Conservation (phyloP, 2,329 filamentous ascomycete species). For the Diaporthe citrichinensis region DNA sequence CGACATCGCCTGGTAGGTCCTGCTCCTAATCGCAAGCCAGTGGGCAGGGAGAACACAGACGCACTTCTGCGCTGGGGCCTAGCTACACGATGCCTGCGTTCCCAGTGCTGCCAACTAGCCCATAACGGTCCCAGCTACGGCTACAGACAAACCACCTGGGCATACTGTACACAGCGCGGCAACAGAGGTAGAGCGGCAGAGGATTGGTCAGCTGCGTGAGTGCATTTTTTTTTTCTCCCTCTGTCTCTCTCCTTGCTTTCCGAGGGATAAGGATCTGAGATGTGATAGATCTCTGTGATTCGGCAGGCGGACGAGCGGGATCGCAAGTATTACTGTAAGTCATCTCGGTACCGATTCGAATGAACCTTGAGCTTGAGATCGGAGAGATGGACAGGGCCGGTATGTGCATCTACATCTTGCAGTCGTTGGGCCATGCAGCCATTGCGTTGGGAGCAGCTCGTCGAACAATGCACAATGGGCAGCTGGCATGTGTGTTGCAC, state of each 20-base stretch:
- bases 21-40: background rate
- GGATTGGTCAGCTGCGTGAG: conserved; percentile 21
- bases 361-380: conserved; percentile 11
- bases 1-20: background rate
- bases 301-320: conserved; percentile 32
- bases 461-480: background rate
- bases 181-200: background rate
- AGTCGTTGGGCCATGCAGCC: background rate
- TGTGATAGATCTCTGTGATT: conserved; percentile 28
- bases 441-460: background rate
- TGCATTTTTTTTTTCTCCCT: conserved; percentile 5
- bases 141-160: background rate
- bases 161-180: background rate
- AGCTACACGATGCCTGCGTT: background rate
- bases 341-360: conserved; percentile 27
- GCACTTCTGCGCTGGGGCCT: background rate
- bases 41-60: background rate
- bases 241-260: background rate
- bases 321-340: conserved; percentile 31
- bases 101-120: background rate
- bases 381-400: background rate
- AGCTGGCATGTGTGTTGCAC: background rate
- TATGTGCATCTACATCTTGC: background rate
- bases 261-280: conserved; percentile 24
- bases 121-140: background rate